Evolutionary conservation across 2,329 filamentous ascomycete species (phyloP), one percentile per base, ranked within the genome.

Genomic region (Sporothrix brunneoviolacea): DNA sequence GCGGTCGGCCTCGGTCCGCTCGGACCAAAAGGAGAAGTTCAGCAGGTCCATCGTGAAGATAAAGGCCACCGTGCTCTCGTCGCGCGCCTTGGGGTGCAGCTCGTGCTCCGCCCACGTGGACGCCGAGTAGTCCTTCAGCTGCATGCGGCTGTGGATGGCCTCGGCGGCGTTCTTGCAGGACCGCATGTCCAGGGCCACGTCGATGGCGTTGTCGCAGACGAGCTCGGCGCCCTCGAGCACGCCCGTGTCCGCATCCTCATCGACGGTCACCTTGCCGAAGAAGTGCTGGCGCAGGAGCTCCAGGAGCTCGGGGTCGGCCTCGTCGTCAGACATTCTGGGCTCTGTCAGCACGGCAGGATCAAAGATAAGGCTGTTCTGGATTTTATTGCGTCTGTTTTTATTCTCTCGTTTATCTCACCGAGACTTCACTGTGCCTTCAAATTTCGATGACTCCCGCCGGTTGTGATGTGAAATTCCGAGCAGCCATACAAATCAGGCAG

Each of bases 21-120:
- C 84, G 13, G 88, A 94, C 93, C 93, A 98, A 66, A 98, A 98
- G 19, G 85, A 94, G 64, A 97, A 98, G 65, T 98, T 98, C 45
- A 98, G 72, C 24, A 98, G 68, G 65, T 98, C 93, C 89, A 98
- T 95, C 18, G 88, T 89, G 65, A 98, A 97, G 60, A 98, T 91
- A 64, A 98, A 97, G 56, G 88, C 84, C 19, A 95, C 81, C 0
- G 89, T 91, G 45, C 69, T 76, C 61, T 88, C 86, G 62, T 94
- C 84, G 7, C 89, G 89, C 37, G 79, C 61, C 65, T 91, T 86
- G 1, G 93, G 93, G 61, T 98, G 93, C 35, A 98, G 73, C 64
- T 93, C 87, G 66, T 97, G 90, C 61, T 86, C 78, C 13, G 87
- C 81, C 93, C 93, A 98, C 8, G 82, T 86, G 54, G 86, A 80